phyloP scores from a whole-genome alignment of 225 moss, liverwort and hornwort genomes.

The Sphagnum tenellum region DNA sequence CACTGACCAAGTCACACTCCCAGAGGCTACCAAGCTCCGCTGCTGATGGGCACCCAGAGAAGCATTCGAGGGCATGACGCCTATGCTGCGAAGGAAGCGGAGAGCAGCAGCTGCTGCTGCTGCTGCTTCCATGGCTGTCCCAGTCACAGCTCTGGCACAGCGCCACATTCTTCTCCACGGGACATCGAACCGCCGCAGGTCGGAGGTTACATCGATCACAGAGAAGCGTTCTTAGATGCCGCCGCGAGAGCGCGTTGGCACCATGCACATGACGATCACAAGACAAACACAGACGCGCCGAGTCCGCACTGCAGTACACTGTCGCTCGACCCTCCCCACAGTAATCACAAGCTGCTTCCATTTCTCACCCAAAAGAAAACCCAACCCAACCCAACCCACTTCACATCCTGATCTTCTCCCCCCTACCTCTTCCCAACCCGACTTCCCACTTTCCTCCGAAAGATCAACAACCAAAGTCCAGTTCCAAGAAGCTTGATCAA shows the following conservation, averaged over 20 bases:
- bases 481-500: too few relatives aligned
- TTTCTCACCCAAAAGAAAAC: too few relatives aligned
- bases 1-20: constrained; percentile 6
- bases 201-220: not conserved
- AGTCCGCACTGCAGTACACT: not conserved
- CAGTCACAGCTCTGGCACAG: not conserved
- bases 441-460: too few relatives aligned
- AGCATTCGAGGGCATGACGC: not conserved
- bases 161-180: not conserved
- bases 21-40: not conserved
- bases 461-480: too few relatives aligned
- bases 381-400: too few relatives aligned
- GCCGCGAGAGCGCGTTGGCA: not conserved
- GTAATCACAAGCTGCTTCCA: not conserved
- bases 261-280: not conserved
- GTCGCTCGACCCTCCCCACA: not conserved
- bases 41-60: not conserved
- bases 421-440: too few relatives aligned
- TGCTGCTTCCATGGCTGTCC: not conserved
- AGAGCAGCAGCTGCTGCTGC: too few relatives aligned
- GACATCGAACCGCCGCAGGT: not conserved
- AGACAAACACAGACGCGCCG: not conserved
- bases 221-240: not conserved
- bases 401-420: too few relatives aligned
- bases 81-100: not conserved